Evolutionary conservation across 176 grass and related monocot genomes (phyloP).

Genomic region (Elaeis guineensis): DNA sequence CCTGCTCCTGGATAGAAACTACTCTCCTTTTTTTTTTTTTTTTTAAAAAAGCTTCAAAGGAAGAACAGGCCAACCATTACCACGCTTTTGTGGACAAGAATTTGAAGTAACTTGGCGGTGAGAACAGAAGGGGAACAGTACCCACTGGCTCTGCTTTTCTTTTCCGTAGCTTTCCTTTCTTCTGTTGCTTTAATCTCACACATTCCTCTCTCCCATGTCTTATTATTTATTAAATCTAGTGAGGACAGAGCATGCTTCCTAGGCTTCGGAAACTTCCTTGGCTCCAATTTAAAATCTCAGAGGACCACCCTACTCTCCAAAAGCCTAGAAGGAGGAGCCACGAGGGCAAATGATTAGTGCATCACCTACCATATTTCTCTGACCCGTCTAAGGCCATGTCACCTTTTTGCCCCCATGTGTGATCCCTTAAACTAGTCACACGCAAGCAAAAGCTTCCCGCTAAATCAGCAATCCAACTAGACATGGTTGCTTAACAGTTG

Average conservation of each 20-base stretch:
- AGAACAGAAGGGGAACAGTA: no score
- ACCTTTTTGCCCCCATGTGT: not conserved
- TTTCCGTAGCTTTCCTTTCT: no score
- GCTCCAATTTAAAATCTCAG: not conserved
- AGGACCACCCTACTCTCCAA: slow-evolving; percentile 17
- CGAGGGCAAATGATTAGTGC: not conserved
- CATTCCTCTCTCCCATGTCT: no score
- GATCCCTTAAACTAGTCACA: not conserved
- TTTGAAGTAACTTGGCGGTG: no score
- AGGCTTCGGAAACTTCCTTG: slow-evolving; percentile 4
- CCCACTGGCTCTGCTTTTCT: no score
- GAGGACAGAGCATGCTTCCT: not conserved
- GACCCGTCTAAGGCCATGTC: not conserved
- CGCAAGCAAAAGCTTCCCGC: not conserved
- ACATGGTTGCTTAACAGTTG: not conserved
- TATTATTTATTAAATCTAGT: no score
- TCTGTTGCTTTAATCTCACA: no score
- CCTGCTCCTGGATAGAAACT: no score
- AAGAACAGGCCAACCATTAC: no score
- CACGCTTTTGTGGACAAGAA: no score
- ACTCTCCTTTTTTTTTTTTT: no score
- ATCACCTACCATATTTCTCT: not conserved
- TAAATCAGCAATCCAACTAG: not conserved
- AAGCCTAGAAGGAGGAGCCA: slow-evolving; percentile 3
- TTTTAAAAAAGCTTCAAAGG: no score